Conservation (phyloP, 192 early-diverging fungal genomes). For the Dissophora ornata region DNA sequence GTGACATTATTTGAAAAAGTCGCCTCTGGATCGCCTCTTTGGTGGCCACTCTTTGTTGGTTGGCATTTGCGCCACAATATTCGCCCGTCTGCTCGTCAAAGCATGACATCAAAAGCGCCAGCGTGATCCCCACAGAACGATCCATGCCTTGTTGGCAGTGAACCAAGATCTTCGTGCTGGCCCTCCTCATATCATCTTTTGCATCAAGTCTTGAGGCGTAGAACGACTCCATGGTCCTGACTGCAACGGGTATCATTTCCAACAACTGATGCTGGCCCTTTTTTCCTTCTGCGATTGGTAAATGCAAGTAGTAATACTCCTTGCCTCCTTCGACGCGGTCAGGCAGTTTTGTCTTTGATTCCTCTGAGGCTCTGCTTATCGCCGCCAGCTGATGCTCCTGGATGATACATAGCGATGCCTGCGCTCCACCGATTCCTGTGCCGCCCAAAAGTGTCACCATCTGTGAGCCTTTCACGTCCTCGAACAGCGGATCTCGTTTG, state of each 20-base stretch:
- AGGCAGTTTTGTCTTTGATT: not conserved
- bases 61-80: constrained; percentile 2
- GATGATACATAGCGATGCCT: constrained; percentile 31
- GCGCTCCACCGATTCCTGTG: constrained; percentile 12
- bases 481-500: constrained; percentile 25
- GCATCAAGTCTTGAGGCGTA: constrained; percentile 35
- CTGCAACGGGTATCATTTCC: constrained; percentile 64
- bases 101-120: constrained; percentile 71
- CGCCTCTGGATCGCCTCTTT: constrained; percentile 75
- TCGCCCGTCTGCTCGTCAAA: constrained; percentile 63
- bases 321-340: not conserved
- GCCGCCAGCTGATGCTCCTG: constrained; percentile 22
- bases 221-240: constrained; percentile 62
- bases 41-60: constrained; percentile 26
- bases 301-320: constrained; percentile 66
- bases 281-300: constrained; percentile 91
- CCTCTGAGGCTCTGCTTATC: not conserved
- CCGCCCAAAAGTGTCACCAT: constrained; percentile 9
- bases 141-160: constrained; percentile 88
- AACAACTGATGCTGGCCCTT: constrained; percentile 78
- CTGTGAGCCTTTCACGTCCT: not conserved
- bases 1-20: constrained; percentile 75
- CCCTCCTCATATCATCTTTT: not conserved
- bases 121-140: constrained; percentile 81
- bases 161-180: constrained; percentile 64